These are phyloP conservation scores for Brasilioporus rufonigricans DNA, from an alignment of 768 basidiomycete genomes.

Conservation along the genomic window DNA sequence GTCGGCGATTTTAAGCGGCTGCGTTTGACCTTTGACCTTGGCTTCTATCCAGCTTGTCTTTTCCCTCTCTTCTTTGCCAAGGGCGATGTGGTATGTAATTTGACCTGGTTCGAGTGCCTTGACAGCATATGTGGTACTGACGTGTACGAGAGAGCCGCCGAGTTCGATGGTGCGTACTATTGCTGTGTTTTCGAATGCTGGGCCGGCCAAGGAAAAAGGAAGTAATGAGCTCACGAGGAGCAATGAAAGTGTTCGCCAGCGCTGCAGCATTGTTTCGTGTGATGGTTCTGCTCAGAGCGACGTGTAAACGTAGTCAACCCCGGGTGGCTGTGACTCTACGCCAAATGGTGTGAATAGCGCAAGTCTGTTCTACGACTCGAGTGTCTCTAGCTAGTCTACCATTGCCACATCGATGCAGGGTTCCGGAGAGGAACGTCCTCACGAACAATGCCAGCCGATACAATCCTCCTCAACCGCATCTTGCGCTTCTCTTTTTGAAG, in stretches of 20 bases:
- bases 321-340: conserved; percentile 18
- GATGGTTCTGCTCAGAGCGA: conserved; percentile 26
- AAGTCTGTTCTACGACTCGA: no score
- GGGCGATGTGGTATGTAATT: conserved; percentile 64
- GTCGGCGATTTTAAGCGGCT: conserved; percentile 50
- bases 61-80: conserved; percentile 59
- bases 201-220: conserved; percentile 39
- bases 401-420: conserved; percentile 69
- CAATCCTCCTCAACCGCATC: conserved; percentile 71
- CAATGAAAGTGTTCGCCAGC: conserved; percentile 46
- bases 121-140: conserved; percentile 86
- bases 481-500: conserved; percentile 57
- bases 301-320: conserved; percentile 12
- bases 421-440: conserved; percentile 82
- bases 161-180: conserved; percentile 89
- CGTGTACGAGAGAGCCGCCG: conserved; percentile 82
- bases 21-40: conserved; percentile 69
- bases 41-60: conserved; percentile 78
- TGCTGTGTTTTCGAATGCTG: conserved; percentile 83
- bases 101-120: conserved; percentile 64
- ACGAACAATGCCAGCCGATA: conserved; percentile 74
- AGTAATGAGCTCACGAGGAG: conserved; percentile 43
- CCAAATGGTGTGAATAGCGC: background rate
- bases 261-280: conserved; percentile 39
- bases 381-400: conserved; percentile 41